Percentiles rank a stretch among this genome's conserved stretches.
These are phyloP conservation scores for Lasiodiplodia citricola DNA, from an alignment of 2,329 filamentous ascomycete species.

Conservation along the genomic window DNA sequence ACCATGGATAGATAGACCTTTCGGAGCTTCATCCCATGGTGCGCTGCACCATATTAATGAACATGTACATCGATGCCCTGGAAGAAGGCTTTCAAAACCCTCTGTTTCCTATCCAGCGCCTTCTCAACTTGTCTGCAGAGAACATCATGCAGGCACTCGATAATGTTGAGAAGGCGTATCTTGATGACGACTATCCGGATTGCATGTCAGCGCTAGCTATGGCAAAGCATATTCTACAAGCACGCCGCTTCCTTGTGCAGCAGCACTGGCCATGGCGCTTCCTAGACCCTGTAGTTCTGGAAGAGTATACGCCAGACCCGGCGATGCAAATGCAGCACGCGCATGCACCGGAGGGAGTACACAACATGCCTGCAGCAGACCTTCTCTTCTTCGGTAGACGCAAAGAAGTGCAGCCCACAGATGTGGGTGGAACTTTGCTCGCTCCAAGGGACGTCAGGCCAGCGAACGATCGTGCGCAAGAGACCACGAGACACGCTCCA, in stretches of 20 bases:
- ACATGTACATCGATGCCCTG: constrained; percentile 2
- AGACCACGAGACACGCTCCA: too few species aligned
- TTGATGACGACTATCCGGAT: neutral
- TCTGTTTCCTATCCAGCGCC: neutral
- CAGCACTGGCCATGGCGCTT: neutral
- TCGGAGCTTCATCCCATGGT: neutral
- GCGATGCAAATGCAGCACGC: neutral
- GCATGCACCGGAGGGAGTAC: neutral
- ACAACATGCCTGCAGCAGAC: neutral
- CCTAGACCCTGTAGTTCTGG: neutral
- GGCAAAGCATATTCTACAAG: neutral
- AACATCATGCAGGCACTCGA: neutral
- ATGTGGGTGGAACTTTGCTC: neutral
- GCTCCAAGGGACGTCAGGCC: neutral
- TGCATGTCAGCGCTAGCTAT: neutral
- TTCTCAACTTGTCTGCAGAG: neutral
- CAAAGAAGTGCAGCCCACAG: neutral
- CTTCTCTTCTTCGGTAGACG: neutral
- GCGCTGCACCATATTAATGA: constrained; percentile 11
- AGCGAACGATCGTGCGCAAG: neutral
- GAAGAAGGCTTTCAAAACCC: neutral
- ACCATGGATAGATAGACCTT: neutral
- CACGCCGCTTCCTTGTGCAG: constrained; percentile 1
- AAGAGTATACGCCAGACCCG: too few species aligned
- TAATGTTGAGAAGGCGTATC: neutral